These are phyloP conservation scores for Cordyceps sp. DNA, from an alignment of 2,329 filamentous ascomycete genomes.

Conservation along the genomic window DNA sequence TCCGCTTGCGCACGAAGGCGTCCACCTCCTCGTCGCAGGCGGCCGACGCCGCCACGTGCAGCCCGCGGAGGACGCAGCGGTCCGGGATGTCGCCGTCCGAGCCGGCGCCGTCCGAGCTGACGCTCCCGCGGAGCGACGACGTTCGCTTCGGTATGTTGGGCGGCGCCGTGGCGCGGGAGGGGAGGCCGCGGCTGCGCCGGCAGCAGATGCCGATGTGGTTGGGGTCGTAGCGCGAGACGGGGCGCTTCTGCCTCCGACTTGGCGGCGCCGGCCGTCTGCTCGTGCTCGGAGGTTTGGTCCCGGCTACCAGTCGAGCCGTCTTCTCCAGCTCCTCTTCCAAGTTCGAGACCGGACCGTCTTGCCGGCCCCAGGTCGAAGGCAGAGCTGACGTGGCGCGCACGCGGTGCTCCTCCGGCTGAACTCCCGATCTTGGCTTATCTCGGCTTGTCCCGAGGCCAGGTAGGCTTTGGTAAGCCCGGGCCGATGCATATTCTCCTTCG, in stretches of 20 bases:
- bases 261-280: neutral
- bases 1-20: constrained; percentile 30
- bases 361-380: constrained; percentile 1
- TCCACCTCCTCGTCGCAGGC: constrained; percentile 39
- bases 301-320: neutral
- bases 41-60: constrained; percentile 37
- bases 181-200: constrained; percentile 10
- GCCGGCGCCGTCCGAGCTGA: constrained; percentile 8
- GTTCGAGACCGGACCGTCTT: neutral
- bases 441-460: neutral
- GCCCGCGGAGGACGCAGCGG: constrained; percentile 34
- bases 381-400: constrained; percentile 1
- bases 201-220: constrained; percentile 11
- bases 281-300: neutral
- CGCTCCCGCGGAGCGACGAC: constrained; percentile 15
- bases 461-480: neutral
- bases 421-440: neutral
- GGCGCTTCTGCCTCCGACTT: neutral
- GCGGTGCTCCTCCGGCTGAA: neutral
- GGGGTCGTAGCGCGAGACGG: constrained; percentile 4
- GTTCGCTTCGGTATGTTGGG: constrained; percentile 18
- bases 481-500: neutral
- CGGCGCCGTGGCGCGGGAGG: constrained; percentile 8
- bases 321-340: constrained; percentile 1
- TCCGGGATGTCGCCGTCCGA: constrained; percentile 25